phyloP scores from a whole-genome alignment of 441 rosid species.

The Croton laevigatus region DNA sequence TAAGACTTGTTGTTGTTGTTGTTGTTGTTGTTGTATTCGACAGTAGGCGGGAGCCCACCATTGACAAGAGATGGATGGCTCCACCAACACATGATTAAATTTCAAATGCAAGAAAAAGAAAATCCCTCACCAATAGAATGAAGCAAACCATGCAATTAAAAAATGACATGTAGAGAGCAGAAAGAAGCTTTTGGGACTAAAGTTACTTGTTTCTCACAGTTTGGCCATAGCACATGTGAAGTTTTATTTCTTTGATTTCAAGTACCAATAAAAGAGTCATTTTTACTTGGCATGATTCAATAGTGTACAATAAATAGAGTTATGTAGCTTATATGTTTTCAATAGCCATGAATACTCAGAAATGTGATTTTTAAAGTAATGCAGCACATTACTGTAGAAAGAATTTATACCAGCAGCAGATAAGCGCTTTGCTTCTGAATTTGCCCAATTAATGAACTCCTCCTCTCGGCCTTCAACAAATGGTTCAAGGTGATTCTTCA shows the following conservation, averaged over 20 bases:
- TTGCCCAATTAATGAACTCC: constrained; percentile 75
- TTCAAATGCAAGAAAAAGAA: too few species aligned
- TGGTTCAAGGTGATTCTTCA: constrained; percentile 67
- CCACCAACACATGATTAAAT: too few species aligned
- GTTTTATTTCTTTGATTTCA: not conserved
- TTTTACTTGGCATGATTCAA: too few species aligned
- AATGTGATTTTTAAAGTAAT: not conserved
- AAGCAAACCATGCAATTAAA: not conserved
- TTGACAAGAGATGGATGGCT: too few species aligned
- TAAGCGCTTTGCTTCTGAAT: constrained; percentile 70
- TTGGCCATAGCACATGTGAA: not conserved
- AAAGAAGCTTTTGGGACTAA: not conserved
- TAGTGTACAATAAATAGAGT: too few species aligned
- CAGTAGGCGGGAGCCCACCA: too few species aligned
- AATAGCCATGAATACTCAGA: not conserved
- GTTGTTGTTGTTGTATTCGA: too few species aligned
- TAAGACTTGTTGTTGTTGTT: too few species aligned
- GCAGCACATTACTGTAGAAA: not conserved
- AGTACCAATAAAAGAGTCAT: not conserved
- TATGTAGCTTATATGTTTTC: not conserved
- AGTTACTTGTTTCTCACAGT: not conserved
- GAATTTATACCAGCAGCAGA: constrained; percentile 57
- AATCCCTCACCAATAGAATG: not conserved
- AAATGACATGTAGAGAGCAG: not conserved
- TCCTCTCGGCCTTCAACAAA: constrained; percentile 61